These are phyloP conservation scores for Oryza punctata DNA, from an alignment of 176 grass and related monocot genomes.

Conservation along the genomic window DNA sequence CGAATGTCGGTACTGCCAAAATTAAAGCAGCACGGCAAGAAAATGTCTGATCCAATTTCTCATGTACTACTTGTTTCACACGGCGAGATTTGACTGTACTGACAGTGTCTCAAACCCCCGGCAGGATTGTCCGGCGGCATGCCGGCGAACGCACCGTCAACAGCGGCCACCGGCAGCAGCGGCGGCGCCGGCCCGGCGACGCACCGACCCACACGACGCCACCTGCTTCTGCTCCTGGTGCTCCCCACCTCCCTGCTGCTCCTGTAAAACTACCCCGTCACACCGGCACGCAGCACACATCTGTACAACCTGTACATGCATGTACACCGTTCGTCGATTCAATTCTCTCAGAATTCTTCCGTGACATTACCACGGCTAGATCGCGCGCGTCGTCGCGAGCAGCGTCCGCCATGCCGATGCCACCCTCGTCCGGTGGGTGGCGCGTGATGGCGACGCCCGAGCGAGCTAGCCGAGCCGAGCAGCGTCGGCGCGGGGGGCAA, in stretches of 20 bases:
- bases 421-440: neutral
- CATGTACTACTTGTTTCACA: neutral
- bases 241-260: neutral
- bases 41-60: neutral
- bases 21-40: neutral
- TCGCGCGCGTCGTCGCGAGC: neutral
- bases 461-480: neutral
- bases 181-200: slow-evolving; percentile 22
- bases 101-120: neutral
- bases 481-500: neutral
- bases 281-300: neutral
- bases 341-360: slow-evolving; percentile 22
- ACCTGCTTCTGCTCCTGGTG: neutral
- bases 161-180: neutral
- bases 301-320: slow-evolving; percentile 45
- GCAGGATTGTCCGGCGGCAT: slow-evolving; percentile 42
- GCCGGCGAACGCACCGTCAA: slow-evolving; percentile 30
- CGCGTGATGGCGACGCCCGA: slow-evolving; percentile 23
- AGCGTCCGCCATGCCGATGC: no score
- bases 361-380: neutral
- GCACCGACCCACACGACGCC: neutral
- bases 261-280: neutral
- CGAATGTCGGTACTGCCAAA: slow-evolving; percentile 3
- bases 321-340: slow-evolving; percentile 26
- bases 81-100: neutral